Base-by-base conservation (phyloP, 805 yeast species). In the Candida sithepensis region DNA sequence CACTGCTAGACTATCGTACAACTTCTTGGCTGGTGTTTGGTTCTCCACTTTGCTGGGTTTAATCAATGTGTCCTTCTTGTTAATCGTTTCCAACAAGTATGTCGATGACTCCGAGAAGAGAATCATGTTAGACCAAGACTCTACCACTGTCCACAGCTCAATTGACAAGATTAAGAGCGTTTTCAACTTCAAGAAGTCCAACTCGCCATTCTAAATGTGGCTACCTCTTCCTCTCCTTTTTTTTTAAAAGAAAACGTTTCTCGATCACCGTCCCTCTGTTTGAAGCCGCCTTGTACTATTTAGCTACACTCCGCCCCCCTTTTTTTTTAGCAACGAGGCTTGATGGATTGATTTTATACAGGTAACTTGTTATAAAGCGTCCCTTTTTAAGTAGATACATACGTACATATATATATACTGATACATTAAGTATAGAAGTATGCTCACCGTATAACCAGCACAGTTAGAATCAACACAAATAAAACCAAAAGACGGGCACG, bases 131-230 rank as follows among this genome's bases (percentile, higher is more conserved):
- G 34, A 30, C 14, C 16, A 30, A 12, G 34, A 14, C 4, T 14
- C 13, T 5, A 30, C 6, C 14, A 12, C 30, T 30, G 14, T 9
- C 16, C 5, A 12, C 16, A 30, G 14, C 16, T 14, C 34, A 26
- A 8, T 30, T 5, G 5, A 9, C 13, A 30, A 30, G 14, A 6
- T 30, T 30, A 30, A 12, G 13, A 30, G 14, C 14, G 13, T n/a
- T 30, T 30, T 30, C 16, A 30, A 30, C 8, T 30, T 14, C 34
- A 30, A 30, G 16, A 30, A 30, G 14, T 5, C 61, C n/a, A 42
- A 45, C 2, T 26, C 19, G 10, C 22, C 30, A 16, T 41, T 42
- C 23, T 42, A 22, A 20, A 12, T 19, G 23, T 19, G 34, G 3
- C n/a, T n/a, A n/a, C n/a, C n/a, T n/a, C n/a, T n/a, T n/a, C n/a